A percentile compares a stretch with the other conserved stretches of the same genome.
These are phyloP conservation scores for Tetrastigma voinierianum DNA, from an alignment of 164 flowering plant species.

Conservation along the genomic window DNA sequence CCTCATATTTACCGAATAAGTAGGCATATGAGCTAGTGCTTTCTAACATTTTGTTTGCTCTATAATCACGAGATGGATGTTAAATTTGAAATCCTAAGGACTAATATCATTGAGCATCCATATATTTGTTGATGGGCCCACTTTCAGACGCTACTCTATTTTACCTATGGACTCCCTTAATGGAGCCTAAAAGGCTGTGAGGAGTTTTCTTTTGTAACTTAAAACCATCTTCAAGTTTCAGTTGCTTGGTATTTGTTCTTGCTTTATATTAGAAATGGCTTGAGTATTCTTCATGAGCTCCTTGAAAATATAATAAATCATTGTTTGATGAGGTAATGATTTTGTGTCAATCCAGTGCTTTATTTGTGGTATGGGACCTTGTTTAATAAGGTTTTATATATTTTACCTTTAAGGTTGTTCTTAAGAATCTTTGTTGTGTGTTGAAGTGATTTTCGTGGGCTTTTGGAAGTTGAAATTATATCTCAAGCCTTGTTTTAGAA, in stretches of 20 bases:
- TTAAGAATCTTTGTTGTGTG: background rate
- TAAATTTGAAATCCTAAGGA: no score
- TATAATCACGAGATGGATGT: no score
- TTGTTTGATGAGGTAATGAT: constrained; percentile 9
- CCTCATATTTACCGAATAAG: no score
- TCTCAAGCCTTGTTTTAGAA: background rate
- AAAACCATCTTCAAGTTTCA: background rate
- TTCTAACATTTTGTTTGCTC: no score
- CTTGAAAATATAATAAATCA: constrained; percentile 5
- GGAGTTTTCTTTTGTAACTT: background rate
- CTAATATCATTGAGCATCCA: no score
- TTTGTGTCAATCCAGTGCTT: background rate
- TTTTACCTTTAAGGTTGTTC: background rate
- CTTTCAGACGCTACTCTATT: background rate
- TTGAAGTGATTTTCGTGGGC: background rate
- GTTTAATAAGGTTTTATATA: background rate
- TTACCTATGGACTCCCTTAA: background rate
- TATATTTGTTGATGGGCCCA: no score
- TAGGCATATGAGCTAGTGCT: no score
- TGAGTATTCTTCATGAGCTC: constrained; percentile 9
- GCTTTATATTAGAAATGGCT: constrained; percentile 3
- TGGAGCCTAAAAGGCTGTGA: background rate
- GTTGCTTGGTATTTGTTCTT: background rate
- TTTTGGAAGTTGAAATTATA: background rate
- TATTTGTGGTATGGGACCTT: background rate